Conservation (phyloP, 1,139 yeast species). For the Sugiyamaella xylanicola region DNA sequence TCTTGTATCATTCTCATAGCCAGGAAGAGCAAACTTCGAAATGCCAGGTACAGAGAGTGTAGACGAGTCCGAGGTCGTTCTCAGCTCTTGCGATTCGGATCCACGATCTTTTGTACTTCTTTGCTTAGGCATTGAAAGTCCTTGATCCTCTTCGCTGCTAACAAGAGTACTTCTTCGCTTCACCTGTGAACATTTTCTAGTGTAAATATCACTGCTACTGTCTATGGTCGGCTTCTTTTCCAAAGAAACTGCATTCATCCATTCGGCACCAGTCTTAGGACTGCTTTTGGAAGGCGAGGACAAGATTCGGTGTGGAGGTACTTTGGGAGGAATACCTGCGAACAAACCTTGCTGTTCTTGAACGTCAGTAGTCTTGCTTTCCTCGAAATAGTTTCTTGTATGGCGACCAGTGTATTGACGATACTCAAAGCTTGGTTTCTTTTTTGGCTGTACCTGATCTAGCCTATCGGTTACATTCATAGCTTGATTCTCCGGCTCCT, state of each 20-base stretch:
- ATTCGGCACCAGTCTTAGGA: slow-evolving; percentile 12
- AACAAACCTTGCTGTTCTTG: slow-evolving; percentile 22
- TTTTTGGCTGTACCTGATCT: slow-evolving; percentile 17
- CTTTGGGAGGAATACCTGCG: slow-evolving; percentile 39
- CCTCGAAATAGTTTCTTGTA: neutral
- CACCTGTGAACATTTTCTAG: slow-evolving; percentile 34
- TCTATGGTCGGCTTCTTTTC: slow-evolving; percentile 5
- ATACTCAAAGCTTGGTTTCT: slow-evolving; percentile 23
- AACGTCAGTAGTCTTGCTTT: slow-evolving; percentile 13
- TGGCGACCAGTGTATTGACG: slow-evolving; percentile 18
- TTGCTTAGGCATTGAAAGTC: slow-evolving; percentile 1
- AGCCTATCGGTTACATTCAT: slow-evolving; percentile 4
- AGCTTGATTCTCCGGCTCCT: no score
- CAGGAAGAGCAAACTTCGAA: slow-evolving; percentile 34
- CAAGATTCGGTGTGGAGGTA: slow-evolving; percentile 33
- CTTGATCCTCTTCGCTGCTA: slow-evolving; percentile 3
- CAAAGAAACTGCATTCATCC: slow-evolving; percentile 7
- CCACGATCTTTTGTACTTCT: neutral
- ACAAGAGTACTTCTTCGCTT: slow-evolving; percentile 19
- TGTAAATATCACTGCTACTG: slow-evolving; percentile 28
- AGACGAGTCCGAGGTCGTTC: slow-evolving; percentile 2
- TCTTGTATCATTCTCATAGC: slow-evolving; percentile 33
- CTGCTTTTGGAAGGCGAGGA: slow-evolving; percentile 21
- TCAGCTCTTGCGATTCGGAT: neutral
- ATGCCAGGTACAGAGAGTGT: slow-evolving; percentile 12